Evolutionary conservation across 225 moss, liverwort and hornwort species (phyloP), one percentile per base, ranked within the genome.

Genomic region (Marchantia paleacea): DNA sequence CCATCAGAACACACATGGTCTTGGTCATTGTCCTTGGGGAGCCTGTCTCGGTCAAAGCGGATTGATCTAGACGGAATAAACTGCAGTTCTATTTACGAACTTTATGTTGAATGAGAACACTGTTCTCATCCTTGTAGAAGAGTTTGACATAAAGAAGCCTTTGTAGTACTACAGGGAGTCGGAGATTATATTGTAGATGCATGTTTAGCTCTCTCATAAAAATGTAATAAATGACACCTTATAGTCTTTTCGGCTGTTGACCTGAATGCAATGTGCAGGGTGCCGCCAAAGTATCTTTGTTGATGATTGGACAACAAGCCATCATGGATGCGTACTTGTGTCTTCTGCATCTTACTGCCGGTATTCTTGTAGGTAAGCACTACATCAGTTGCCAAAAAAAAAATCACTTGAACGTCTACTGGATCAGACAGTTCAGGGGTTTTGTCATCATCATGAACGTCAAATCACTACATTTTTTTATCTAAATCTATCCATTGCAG

Each of bases 281-380:
- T 65, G 92, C 96, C 78, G 94, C 94, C 18, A 97, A 97, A 83
- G 96, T 97, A 49, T 97, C 96, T 55, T 86, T 97, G 77, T 72
- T 97, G 85, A 97, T 97, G 96, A 91, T 97, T 80, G 96, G 96
- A 39, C 96, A 97, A 80, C 96, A 97, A 89, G 96, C 96, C 10
- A 97, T 94, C 74, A 94, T 97, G 94, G 96, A 97, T 84, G 96
- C 96, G 20, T 97, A 97, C 79, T 84, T 97, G 74, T 97, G 94
- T 79, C 93, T 97, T 78, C 70, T 97, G 88, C 96, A 97, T 80
- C 94, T 97, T 73, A 97, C 96, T 65, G 96, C 96, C n/a, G 94
- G 96, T 71, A 94, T 97, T 76, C 96, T 97, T 82, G 94, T 96
- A 55, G 96, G 96, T 96, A 92, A 81, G 85, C 49, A 65, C 49